These are phyloP conservation scores for Fusarium austroafricanum DNA, from an alignment of 2,329 filamentous ascomycete genomes.

Conservation along the genomic window DNA sequence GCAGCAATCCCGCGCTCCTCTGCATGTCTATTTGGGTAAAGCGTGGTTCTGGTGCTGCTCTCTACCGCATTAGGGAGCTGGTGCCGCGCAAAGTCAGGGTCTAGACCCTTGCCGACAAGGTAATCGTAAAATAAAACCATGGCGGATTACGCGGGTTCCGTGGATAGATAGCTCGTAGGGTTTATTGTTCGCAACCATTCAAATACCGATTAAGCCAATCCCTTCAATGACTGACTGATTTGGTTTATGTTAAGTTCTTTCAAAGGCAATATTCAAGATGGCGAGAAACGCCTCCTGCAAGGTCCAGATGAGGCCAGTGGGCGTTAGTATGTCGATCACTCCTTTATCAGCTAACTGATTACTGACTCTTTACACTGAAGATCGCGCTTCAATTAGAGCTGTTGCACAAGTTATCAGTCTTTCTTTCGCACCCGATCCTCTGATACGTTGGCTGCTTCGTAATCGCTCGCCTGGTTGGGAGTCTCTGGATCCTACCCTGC, in stretches of 20 bases:
- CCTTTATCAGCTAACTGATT: no score
- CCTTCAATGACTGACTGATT: no score
- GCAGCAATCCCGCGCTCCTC: background rate
- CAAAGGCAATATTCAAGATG: no score
- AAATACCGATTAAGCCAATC: no score
- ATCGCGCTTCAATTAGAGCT: background rate
- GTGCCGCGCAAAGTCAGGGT: background rate
- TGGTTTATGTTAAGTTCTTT: no score
- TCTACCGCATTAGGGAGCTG: background rate
- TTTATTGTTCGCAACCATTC: no score
- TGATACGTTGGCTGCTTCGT: background rate
- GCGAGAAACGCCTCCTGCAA: background rate
- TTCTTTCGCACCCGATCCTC: background rate
- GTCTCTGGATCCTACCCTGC: background rate
- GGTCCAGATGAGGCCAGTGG: background rate
- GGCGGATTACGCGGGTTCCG: background rate
- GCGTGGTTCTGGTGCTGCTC: accelerated
- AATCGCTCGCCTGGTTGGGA: background rate
- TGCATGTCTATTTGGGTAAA: background rate
- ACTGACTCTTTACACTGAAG: no score
- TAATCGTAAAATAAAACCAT: no score
- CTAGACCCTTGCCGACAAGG: background rate
- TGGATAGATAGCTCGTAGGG: no score
- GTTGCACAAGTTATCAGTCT: background rate
- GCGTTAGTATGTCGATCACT: background rate